Percentiles rank a stretch among this genome's conserved stretches.
These are phyloP conservation scores for Diaporthe citriasiana DNA, from an alignment of 2,329 filamentous ascomycete species.

Conservation along the genomic window DNA sequence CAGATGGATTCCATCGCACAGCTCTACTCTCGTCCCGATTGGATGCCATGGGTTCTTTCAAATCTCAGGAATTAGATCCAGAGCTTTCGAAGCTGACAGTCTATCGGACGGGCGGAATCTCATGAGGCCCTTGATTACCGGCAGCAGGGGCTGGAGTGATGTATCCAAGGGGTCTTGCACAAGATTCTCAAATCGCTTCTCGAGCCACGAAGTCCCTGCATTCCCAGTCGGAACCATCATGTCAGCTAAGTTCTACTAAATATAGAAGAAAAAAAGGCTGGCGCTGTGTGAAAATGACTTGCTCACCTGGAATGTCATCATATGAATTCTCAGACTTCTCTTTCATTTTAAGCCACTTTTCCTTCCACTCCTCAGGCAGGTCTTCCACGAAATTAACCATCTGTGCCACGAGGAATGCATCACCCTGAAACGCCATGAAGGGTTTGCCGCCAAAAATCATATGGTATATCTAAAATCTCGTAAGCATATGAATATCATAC, in stretches of 20 bases:
- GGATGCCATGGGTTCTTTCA: not conserved
- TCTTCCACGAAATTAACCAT: slow-evolving; percentile 11
- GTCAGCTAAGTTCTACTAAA: not conserved
- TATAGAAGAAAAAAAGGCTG: not conserved
- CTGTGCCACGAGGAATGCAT: not conserved
- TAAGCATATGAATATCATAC: not conserved
- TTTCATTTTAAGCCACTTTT: not conserved
- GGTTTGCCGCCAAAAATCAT: not conserved
- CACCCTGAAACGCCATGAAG: not conserved
- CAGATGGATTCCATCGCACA: not conserved
- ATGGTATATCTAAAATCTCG: not conserved
- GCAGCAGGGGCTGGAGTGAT: not conserved
- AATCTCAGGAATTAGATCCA: not conserved
- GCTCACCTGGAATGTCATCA: not conserved
- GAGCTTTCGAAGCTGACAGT: not conserved
- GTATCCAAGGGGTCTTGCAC: not conserved
- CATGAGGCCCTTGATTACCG: slow-evolving; percentile 1
- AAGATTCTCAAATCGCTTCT: not conserved
- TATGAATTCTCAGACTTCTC: not conserved
- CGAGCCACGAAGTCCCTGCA: not conserved
- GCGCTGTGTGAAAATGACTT: not conserved
- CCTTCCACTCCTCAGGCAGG: not conserved
- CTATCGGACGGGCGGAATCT: slow-evolving; percentile 12
- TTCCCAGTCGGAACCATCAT: not conserved
- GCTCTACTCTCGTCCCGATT: not conserved